Conservation (phyloP, 257 asterid genomes). For the Knoxia roxburghii region DNA sequence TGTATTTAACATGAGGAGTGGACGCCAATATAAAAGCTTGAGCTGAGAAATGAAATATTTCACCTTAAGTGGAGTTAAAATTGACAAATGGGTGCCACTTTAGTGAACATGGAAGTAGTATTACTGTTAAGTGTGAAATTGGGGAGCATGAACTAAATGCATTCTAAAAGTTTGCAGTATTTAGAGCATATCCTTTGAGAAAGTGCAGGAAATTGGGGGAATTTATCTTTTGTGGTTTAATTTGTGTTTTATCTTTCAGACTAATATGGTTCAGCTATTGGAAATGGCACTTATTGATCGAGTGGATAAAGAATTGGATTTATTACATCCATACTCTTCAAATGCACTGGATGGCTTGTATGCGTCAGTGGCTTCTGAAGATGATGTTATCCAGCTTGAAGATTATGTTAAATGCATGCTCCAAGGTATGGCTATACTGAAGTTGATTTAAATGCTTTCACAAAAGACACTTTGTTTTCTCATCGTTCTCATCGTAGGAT, state of each 20-base stretch:
- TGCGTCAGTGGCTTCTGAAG: conserved; percentile 44
- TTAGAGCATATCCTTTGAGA: no score
- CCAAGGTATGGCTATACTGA: conserved; percentile 49
- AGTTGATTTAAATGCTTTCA: conserved; percentile 1
- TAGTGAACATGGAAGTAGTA: no score
- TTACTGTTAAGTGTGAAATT: no score
- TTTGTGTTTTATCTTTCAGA: conserved; percentile 38
- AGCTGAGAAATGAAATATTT: no score
- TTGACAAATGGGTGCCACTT: no score
- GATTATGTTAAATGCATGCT: conserved; percentile 57
- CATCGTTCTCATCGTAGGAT: conserved; percentile 1
- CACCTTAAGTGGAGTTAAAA: no score
- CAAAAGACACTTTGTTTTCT: neutral
- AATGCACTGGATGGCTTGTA: conserved; percentile 42
- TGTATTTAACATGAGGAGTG: no score
- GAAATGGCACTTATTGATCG: conserved; percentile 64
- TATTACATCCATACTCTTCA: conserved; percentile 33
- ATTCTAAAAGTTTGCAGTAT: no score
- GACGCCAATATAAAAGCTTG: no score
- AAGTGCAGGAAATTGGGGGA: no score
- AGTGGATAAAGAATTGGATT: conserved; percentile 58
- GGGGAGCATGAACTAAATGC: no score
- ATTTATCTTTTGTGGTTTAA: conserved; percentile 14
- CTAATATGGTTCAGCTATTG: conserved; percentile 54
- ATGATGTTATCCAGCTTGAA: conserved; percentile 41